Conservation (phyloP, 495 filamentous ascomycete genomes). For the Sphaerosporella brunnea region DNA sequence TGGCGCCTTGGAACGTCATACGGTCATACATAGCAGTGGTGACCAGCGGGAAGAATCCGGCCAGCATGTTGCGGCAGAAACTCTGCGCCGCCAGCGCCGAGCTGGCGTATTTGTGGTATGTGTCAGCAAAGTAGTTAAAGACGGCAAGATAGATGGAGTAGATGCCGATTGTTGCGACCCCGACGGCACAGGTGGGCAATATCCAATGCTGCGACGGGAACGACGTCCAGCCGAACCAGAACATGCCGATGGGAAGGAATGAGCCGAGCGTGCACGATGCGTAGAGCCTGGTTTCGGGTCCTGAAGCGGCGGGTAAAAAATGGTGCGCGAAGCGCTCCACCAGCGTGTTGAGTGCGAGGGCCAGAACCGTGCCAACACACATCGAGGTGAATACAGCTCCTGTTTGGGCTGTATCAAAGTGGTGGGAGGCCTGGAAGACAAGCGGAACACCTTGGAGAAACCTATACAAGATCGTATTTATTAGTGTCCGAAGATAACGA, state of each 20-base stretch:
- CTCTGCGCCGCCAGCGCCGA: slow-evolving; percentile 78
- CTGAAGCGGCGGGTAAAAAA: slow-evolving; percentile 27
- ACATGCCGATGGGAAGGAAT: slow-evolving; percentile 48
- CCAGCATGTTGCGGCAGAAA: slow-evolving; percentile 66
- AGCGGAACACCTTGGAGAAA: slow-evolving; percentile 41
- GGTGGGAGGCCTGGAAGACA: slow-evolving; percentile 52
- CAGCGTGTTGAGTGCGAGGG: slow-evolving; percentile 50
- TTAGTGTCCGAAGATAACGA: background rate
- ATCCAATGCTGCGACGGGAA: slow-evolving; percentile 57
- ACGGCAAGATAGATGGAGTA: slow-evolving; percentile 75
- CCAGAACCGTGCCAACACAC: slow-evolving; percentile 46
- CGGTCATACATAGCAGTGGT: slow-evolving; percentile 52
- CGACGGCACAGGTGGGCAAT: slow-evolving; percentile 51
- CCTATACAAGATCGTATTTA: slow-evolving; percentile 7
- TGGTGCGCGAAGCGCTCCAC: slow-evolving; percentile 23
- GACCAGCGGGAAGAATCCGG: slow-evolving; percentile 65
- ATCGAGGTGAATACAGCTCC: slow-evolving; percentile 63
- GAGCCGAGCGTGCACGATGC: slow-evolving; percentile 50
- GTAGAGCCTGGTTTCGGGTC: slow-evolving; percentile 63
- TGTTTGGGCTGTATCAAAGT: slow-evolving; percentile 47
- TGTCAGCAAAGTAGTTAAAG: slow-evolving; percentile 91
- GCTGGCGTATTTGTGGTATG: slow-evolving; percentile 66
- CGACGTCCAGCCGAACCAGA: slow-evolving; percentile 68
- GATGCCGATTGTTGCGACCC: slow-evolving; percentile 69
- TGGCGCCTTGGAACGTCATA: slow-evolving; percentile 54